Base-by-base conservation (phyloP, 768 basidiomycete genomes). In the Amanita fuliginea region DNA sequence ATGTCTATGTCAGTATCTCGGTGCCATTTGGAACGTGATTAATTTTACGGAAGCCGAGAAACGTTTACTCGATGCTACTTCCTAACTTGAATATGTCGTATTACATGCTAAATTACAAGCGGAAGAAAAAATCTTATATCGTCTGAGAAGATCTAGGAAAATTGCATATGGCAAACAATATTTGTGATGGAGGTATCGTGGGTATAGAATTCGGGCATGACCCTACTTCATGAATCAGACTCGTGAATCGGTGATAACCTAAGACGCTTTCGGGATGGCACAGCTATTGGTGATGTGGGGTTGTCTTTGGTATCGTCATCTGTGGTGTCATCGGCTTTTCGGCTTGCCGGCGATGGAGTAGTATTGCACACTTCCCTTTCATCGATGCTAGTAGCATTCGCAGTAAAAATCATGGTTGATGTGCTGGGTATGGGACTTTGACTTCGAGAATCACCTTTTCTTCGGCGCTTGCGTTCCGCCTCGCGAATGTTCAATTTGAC, bases 1-100 rank as follows among this genome's bases (percentile, higher is more conserved):
- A 6, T 16, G 18, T 16, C 10, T 18, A 11, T 39, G 14, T 11
- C 32, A 51, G 51, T 51, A 51, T 24, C 77, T 94, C 60, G 78
- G 77, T 50, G 88, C 87, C 13, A 88, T 93, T 63, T 94, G 91
- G 88, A 78, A 79, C 54, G 88, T 94, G 54, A 76, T 93, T 75
- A 90, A 91, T 74, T 92, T 86, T 67, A 77, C 86, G 54, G 86
- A 90, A 66, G 91, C 88, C 13, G 86, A 89, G 62, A 69, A 70
- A 47, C 64, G 70, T 41, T 54, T 68, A 52, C 16, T 58, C 42
- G 67, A 66, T 45, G 63, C 54, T n/a, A 49, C 52, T 33, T 52
- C 54, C 24, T 58, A 42, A 52, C n/a, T 43, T 28, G 2, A n/a
- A n/a, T 30, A 9, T 32, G 14, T n/a, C 26, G 21, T 14, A 28